Evolutionary conservation across 1,139 yeast species (phyloP).

Genomic region (Debaryomyces psychrophilus): DNA sequence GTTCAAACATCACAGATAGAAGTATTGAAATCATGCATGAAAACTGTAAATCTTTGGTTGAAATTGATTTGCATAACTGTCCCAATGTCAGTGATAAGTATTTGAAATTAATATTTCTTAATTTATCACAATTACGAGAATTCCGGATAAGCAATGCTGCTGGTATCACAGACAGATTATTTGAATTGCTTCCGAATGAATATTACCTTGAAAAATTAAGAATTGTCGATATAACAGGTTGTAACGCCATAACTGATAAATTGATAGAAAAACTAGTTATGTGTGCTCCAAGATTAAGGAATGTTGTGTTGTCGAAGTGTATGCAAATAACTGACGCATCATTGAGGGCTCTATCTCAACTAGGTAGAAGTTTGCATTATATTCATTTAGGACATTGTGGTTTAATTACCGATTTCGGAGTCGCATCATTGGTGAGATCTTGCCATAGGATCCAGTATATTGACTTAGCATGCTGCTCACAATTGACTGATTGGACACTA

Average conservation of each 20-base stretch:
- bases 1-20: constrained; percentile 67
- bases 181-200: constrained; percentile 49
- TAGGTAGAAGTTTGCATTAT: constrained; percentile 85
- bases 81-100: constrained; percentile 69
- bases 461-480: constrained; percentile 93
- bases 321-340: constrained; percentile 84
- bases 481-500: constrained; percentile 83
- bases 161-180: constrained; percentile 67
- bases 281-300: constrained; percentile 83
- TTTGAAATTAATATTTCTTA: constrained; percentile 61
- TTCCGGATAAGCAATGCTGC: constrained; percentile 77
- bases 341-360: constrained; percentile 65
- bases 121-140: constrained; percentile 74
- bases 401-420: constrained; percentile 87
- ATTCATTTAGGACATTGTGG: constrained; percentile 94
- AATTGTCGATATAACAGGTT: constrained; percentile 82
- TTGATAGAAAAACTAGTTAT: constrained; percentile 72
- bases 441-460: constrained; percentile 90
- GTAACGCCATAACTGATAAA: constrained; percentile 79
- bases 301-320: constrained; percentile 89
- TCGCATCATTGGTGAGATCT: constrained; percentile 68
- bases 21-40: constrained; percentile 64
- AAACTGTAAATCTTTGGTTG: constrained; percentile 79
- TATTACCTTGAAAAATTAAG: constrained; percentile 58
- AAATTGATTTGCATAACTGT: constrained; percentile 86